Conservation (phyloP, 257 asterid species). For the Datura wrightii region DNA sequence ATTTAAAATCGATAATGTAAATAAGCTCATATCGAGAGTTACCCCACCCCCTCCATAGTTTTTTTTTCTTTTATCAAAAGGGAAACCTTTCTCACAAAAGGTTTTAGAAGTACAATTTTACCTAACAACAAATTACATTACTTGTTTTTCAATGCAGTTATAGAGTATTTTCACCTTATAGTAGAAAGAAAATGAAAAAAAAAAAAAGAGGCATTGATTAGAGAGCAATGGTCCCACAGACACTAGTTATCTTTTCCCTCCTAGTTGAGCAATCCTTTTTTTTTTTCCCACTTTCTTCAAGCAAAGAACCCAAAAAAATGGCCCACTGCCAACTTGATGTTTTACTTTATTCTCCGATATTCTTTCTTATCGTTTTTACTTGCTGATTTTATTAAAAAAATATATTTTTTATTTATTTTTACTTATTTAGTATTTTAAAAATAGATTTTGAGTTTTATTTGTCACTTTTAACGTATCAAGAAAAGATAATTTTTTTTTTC, state of each 20-base stretch:
- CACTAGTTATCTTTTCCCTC: slow-evolving; percentile 29
- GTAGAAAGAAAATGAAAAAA: neutral
- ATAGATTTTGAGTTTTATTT: too few species aligned
- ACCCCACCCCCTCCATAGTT: neutral
- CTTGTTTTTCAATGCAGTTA: neutral
- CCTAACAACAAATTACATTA: neutral
- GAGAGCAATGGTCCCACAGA: neutral
- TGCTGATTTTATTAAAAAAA: too few species aligned
- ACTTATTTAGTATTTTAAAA: too few species aligned
- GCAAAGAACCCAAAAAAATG: slow-evolving; percentile 38
- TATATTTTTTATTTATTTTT: too few species aligned
- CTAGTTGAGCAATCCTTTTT: slow-evolving; percentile 34
- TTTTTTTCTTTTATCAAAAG: neutral
- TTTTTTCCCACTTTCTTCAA: slow-evolving; percentile 28
- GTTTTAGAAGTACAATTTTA: neutral
- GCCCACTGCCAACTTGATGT: slow-evolving; percentile 40
- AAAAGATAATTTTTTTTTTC: too few species aligned
- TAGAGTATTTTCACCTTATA: neutral
- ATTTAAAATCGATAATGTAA: neutral
- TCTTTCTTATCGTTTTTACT: too few species aligned
- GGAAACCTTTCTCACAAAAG: neutral
- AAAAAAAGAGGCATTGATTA: neutral
- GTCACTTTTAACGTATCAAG: too few species aligned
- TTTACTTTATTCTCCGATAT: slow-evolving; percentile 10
- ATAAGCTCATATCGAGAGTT: neutral